phyloP scores from a whole-genome alignment of 305 asterid genomes.

The Striga hermonthica region DNA sequence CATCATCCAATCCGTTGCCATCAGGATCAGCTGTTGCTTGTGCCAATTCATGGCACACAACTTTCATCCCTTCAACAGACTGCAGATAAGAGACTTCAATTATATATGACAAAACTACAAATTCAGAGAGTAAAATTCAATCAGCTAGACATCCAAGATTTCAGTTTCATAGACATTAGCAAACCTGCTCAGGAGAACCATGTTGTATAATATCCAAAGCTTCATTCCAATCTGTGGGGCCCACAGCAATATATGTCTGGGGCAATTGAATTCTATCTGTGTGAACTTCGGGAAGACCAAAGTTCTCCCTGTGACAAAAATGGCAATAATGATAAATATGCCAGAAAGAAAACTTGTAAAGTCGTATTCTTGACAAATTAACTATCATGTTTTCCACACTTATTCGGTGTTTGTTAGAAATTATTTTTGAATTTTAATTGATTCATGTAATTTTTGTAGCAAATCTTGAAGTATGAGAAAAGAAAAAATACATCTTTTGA shows the following conservation, averaged over 20 bases:
- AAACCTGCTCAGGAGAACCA: slow-evolving; percentile 98
- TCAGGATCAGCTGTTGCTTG: slow-evolving; percentile 88
- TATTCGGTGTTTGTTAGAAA: too few relatives aligned
- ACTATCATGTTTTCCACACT: too few relatives aligned
- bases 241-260: slow-evolving; percentile 56
- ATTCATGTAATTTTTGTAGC: too few relatives aligned
- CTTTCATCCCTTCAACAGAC: slow-evolving; percentile 99
- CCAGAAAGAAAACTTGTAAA: too few relatives aligned
- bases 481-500: too few relatives aligned
- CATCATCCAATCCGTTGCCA: slow-evolving; percentile 71
- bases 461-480: too few relatives aligned
- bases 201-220: slow-evolving; percentile 75
- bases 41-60: slow-evolving; percentile 87
- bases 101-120: slow-evolving; percentile 13
- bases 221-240: slow-evolving; percentile 93
- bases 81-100: slow-evolving; percentile 37
- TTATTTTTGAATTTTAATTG: too few relatives aligned
- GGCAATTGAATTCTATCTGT: slow-evolving; percentile 58
- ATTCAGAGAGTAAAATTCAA: slow-evolving; percentile 5
- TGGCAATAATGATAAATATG: slow-evolving; percentile 20
- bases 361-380: too few relatives aligned
- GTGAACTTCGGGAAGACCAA: slow-evolving; percentile 53
- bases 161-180: background rate
- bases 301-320: slow-evolving; percentile 59
- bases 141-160: too few relatives aligned